phyloP scores from a whole-genome alignment of 139 green algal genomes.

The Micractinium conductrix region DNA sequence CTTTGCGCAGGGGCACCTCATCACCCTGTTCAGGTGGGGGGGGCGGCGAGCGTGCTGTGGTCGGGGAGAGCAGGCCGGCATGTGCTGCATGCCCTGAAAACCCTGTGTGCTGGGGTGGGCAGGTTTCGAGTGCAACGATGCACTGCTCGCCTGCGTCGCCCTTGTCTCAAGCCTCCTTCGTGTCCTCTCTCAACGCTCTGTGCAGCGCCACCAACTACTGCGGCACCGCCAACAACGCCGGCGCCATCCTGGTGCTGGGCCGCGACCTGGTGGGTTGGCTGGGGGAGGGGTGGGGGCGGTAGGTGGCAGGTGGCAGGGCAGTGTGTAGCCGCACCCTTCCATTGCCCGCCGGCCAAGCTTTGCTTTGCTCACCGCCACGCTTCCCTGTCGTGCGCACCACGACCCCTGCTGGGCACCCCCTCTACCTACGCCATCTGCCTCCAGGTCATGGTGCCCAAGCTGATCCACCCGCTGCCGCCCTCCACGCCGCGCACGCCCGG shows the following conservation, averaged over 20 bases:
- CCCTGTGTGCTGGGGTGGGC: background rate
- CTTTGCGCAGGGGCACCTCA: constrained; percentile 96
- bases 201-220: constrained; percentile 98
- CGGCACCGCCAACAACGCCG: constrained; percentile 97
- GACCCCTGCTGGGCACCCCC: no score
- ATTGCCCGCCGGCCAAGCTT: no score
- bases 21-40: constrained; percentile 91
- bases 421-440: no score
- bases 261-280: no score
- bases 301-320: no score
- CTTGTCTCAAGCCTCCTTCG: background rate
- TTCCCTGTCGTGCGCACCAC: no score
- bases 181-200: background rate
- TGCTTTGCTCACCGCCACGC: no score
- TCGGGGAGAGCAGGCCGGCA: no score
- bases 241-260: constrained; percentile 65
- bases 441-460: constrained; percentile 89
- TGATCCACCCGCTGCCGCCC: constrained; percentile 99
- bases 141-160: background rate
- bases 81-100: background rate
- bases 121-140: no score
- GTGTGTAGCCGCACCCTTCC: no score
- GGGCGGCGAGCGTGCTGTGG: no score
- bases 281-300: no score
- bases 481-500: constrained; percentile 72